Conservation (phyloP, 106 monocot species). For the Dendrobium catenatum region DNA sequence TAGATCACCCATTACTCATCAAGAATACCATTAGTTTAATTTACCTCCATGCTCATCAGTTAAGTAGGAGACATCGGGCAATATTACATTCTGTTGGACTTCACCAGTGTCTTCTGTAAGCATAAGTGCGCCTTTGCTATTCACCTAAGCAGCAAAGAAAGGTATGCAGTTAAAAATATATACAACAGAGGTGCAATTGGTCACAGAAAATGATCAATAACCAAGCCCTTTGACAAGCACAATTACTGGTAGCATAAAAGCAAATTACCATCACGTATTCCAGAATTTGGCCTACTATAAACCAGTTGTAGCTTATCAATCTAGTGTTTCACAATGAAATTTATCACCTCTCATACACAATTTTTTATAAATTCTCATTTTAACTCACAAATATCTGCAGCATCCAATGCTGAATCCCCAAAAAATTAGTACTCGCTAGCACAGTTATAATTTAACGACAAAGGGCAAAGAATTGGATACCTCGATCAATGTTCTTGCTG, state of each 20-base stretch:
- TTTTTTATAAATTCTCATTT: not conserved
- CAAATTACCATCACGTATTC: not conserved
- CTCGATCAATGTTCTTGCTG: conserved; percentile 47
- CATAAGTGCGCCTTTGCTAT: conserved; percentile 62
- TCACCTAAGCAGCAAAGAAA: conserved; percentile 34
- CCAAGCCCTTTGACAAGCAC: not conserved
- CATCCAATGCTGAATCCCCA: not conserved
- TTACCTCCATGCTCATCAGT: conserved; percentile 91
- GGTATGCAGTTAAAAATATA: not conserved
- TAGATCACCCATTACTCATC: not conserved
- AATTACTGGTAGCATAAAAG: not conserved
- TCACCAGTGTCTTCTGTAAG: conserved; percentile 58
- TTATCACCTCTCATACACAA: not conserved
- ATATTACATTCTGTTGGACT: conserved; percentile 57
- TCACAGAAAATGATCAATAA: not conserved
- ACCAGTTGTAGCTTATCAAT: not conserved
- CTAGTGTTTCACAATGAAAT: not conserved
- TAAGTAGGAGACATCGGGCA: conserved; percentile 60
- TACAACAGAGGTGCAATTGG: not conserved
- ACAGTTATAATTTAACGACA: not conserved
- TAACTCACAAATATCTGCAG: not conserved
- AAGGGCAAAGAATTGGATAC: conserved; percentile 3
- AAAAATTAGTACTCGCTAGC: not conserved
- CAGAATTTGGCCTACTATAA: not conserved
- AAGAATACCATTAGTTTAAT: not conserved